A percentile compares a stretch with the other conserved stretches of the same genome.
phyloP scores from a whole-genome alignment of 495 filamentous ascomycete genomes.

The Penicillium cinerascens region DNA sequence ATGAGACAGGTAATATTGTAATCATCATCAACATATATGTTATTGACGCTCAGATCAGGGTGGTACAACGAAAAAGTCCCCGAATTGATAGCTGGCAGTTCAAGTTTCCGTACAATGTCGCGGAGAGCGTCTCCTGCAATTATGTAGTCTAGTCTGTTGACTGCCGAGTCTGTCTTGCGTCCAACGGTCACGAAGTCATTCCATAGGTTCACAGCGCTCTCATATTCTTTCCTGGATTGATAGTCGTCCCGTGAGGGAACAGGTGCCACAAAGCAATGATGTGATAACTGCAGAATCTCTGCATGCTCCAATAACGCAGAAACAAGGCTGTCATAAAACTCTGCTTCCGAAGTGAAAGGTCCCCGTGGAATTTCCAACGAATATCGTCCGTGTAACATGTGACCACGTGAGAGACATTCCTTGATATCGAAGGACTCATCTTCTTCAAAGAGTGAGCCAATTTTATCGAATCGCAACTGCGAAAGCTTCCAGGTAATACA shows the following conservation, averaged over 20 bases:
- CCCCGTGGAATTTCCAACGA: conserved; percentile 15
- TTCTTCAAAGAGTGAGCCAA: conserved; percentile 24
- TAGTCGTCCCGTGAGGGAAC: conserved; percentile 15
- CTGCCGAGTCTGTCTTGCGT: conserved; percentile 21
- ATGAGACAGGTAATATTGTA: conserved; percentile 38
- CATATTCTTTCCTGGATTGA: conserved; percentile 7
- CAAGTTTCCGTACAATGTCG: conserved; percentile 20
- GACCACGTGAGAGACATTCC: conserved; percentile 26
- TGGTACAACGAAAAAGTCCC: conserved; percentile 19
- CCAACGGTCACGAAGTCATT: conserved; percentile 30
- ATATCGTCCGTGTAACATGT: conserved; percentile 20
- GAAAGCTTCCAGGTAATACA: conserved; percentile 22
- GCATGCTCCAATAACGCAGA: conserved; percentile 14
- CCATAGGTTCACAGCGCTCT: conserved; percentile 14
- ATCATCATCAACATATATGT: conserved; percentile 36
- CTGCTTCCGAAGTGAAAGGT: conserved; percentile 15
- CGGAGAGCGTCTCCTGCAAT: conserved; percentile 26
- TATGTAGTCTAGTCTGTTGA: conserved; percentile 31
- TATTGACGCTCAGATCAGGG: conserved; percentile 22
- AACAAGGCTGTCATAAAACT: conserved; percentile 22
- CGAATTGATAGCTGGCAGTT: conserved; percentile 7
- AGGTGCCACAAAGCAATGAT: conserved; percentile 25
- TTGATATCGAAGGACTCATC: conserved; percentile 12
- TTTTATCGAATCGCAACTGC: conserved; percentile 23
- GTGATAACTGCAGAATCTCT: conserved; percentile 16